phyloP scores from a whole-genome alignment of 116 monocot species.

The Dioscorea cayenensis region DNA sequence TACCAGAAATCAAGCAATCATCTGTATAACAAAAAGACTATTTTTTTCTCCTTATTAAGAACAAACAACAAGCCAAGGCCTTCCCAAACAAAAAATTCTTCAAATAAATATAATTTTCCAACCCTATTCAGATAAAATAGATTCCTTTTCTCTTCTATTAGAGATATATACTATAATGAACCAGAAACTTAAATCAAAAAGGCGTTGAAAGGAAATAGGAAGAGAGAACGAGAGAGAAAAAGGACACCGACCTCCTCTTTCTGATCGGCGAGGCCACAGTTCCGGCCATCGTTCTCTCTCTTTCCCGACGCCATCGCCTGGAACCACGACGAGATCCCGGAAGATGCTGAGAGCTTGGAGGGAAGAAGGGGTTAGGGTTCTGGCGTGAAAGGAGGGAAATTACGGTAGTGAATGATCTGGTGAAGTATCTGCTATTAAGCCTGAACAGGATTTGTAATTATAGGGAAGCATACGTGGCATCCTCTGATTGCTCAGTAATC shows the following conservation, averaged over 20 bases:
- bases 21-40: background rate
- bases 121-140: background rate
- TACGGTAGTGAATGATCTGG: background rate
- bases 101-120: background rate
- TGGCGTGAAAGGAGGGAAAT: background rate
- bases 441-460: too few relatives aligned
- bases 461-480: too few relatives aligned
- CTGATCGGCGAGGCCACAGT: constrained; percentile 10
- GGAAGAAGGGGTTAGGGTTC: background rate
- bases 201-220: background rate
- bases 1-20: background rate
- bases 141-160: background rate
- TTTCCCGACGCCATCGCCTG: constrained; percentile 29
- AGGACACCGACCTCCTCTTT: constrained; percentile 15
- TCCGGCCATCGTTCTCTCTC: constrained; percentile 24
- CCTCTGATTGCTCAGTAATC: too few relatives aligned
- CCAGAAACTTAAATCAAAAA: background rate
- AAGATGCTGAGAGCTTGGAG: background rate
- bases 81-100: background rate
- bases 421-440: too few relatives aligned
- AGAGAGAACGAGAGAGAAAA: background rate
- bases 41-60: background rate
- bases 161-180: background rate
- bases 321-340: background rate
- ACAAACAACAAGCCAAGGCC: background rate